These are phyloP conservation scores for Xylaria grammica DNA, from an alignment of 495 filamentous ascomycete genomes.

Conservation along the genomic window DNA sequence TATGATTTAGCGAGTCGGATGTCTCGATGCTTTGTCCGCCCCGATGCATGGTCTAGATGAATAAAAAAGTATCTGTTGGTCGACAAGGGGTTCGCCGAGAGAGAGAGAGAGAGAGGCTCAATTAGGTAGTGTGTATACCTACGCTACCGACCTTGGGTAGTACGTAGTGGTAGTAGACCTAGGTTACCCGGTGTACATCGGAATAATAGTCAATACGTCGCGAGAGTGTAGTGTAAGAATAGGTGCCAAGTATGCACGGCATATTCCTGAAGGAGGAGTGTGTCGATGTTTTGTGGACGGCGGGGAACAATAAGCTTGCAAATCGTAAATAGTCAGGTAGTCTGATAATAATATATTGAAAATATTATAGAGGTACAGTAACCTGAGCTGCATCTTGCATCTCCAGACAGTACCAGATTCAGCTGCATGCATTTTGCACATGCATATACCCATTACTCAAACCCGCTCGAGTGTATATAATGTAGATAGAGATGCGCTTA, in stretches of 20 bases:
- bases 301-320: slow-evolving; percentile 15
- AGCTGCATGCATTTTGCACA: not conserved
- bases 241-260: slow-evolving; percentile 11
- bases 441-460: not conserved
- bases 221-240: slow-evolving; percentile 2
- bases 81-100: not conserved
- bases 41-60: too few relatives aligned
- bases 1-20: not conserved
- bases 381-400: not conserved
- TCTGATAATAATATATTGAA: slow-evolving; percentile 1
- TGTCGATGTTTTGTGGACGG: not conserved
- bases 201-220: slow-evolving; percentile 13
- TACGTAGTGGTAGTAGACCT: too few relatives aligned
- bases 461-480: too few relatives aligned
- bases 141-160: too few relatives aligned
- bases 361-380: not conserved
- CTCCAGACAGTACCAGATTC: too few relatives aligned
- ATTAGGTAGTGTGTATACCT: too few relatives aligned
- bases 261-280: slow-evolving; percentile 13
- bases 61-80: not conserved
- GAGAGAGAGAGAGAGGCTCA: too few relatives aligned
- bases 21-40: too few relatives aligned
- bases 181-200: too few relatives aligned
- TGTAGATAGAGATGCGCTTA: too few relatives aligned
- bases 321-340: not conserved